Percentiles rank a stretch among this genome's conserved stretches.
These are phyloP conservation scores for Pistacia vera DNA, from an alignment of 345 rosid species.

Conservation along the genomic window DNA sequence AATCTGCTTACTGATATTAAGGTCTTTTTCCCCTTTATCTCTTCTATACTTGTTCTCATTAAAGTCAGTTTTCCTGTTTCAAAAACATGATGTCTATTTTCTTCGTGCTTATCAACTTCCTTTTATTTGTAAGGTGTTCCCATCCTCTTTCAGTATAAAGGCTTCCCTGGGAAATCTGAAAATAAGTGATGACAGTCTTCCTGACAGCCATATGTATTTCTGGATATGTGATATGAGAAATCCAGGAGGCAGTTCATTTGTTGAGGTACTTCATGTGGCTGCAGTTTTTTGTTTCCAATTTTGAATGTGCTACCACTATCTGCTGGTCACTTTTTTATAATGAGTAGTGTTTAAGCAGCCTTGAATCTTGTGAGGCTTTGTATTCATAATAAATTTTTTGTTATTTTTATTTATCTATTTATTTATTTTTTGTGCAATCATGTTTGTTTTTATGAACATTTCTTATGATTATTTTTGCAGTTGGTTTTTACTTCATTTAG, in stretches of 20 bases:
- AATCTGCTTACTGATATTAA: constrained; percentile 83
- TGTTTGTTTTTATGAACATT: constrained; percentile 9
- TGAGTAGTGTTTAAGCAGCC: neutral
- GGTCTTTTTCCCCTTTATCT: constrained; percentile 39
- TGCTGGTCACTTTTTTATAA: neutral
- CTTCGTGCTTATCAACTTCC: constrained; percentile 23
- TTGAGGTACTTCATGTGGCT: constrained; percentile 55
- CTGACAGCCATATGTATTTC: constrained; percentile 75
- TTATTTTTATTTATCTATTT: neutral
- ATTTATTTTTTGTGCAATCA: constrained; percentile 2
- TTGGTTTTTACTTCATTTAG: constrained; percentile 84
- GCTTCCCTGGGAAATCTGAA: constrained; percentile 92
- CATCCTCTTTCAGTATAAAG: constrained; percentile 87
- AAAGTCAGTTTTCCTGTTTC: constrained; percentile 8
- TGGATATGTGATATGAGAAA: constrained; percentile 99
- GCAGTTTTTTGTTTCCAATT: neutral
- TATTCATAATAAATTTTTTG: neutral
- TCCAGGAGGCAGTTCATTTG: constrained; percentile 96
- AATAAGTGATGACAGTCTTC: constrained; percentile 96
- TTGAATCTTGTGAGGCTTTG: neutral
- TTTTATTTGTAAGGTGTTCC: constrained; percentile 67
- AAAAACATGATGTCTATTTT: neutral
- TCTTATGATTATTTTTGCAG: constrained; percentile 49
- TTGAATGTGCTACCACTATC: neutral
- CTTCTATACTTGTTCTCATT: constrained; percentile 6